Percentiles rank a stretch among this genome's conserved stretches.
These are phyloP conservation scores for Colletotrichum tofieldiae DNA, from an alignment of 2,329 filamentous ascomycete genomes.

Conservation along the genomic window DNA sequence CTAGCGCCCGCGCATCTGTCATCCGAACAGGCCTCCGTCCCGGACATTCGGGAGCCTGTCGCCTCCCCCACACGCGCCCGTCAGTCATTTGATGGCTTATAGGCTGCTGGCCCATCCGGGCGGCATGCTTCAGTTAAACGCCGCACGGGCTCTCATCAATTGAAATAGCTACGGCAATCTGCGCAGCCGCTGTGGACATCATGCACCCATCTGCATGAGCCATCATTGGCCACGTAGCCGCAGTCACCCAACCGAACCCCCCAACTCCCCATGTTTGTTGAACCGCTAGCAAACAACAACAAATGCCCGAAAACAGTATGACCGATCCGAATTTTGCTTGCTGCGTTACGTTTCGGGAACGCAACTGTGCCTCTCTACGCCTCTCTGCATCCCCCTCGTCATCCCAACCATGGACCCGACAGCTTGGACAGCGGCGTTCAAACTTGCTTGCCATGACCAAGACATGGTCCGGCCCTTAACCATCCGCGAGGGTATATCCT, in stretches of 20 bases:
- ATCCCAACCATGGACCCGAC: conserved; percentile 28
- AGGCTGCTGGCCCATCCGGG: conserved; percentile 19
- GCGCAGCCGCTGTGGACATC: conserved; percentile 31
- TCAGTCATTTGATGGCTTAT: background rate
- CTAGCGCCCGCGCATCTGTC: conserved; percentile 20
- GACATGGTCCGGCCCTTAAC: conserved; percentile 19
- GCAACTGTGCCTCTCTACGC: background rate
- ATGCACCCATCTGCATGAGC: conserved; percentile 13
- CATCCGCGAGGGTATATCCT: background rate
- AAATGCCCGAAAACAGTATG: conserved; percentile 30
- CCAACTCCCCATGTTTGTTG: conserved; percentile 4
- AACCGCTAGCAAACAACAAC: conserved; percentile 20
- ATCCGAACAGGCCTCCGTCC: conserved; percentile 31
- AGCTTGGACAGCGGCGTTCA: conserved; percentile 36
- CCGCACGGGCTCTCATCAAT: conserved; percentile 26
- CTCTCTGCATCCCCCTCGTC: conserved; percentile 32
- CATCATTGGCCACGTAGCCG: conserved; percentile 35
- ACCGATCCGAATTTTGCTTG: background rate
- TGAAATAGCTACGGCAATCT: conserved; percentile 42
- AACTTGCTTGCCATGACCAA: conserved; percentile 20
- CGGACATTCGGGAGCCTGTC: conserved; percentile 11
- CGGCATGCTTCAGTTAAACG: conserved; percentile 30
- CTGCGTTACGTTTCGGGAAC: conserved; percentile 22
- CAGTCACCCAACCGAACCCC: conserved; percentile 22
- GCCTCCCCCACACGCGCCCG: conserved; percentile 31